A percentile compares a stretch with the other conserved stretches of the same genome.
Evolutionary conservation across 2,329 filamentous ascomycete genomes (phyloP).

Genomic region (Botrytis deweyae): DNA sequence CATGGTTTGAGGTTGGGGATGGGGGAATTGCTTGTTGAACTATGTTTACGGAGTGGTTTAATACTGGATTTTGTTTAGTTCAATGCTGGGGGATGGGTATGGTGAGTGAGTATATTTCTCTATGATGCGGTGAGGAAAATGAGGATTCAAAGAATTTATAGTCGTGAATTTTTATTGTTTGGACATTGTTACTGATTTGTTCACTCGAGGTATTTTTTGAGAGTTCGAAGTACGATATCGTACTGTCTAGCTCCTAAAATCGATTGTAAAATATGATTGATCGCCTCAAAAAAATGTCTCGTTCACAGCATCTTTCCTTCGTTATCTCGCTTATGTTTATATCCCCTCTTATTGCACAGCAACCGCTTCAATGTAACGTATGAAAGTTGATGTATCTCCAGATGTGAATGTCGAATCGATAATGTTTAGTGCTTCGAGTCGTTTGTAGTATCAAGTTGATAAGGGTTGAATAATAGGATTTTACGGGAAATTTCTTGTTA

Average conservation of each 20-base stretch:
- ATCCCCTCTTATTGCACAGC: too few species aligned
- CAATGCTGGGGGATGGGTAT: neutral
- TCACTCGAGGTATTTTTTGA: neutral
- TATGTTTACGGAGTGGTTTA: neutral
- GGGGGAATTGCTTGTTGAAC: neutral
- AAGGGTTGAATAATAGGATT: too few species aligned
- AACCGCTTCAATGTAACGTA: too few species aligned
- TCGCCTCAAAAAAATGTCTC: neutral
- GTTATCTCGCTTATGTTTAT: neutral
- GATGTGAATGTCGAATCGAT: too few species aligned
- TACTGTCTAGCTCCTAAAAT: neutral
- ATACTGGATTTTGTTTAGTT: neutral
- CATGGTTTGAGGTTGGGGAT: neutral
- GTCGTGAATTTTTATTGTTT: neutral
- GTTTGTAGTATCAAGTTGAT: too few species aligned
- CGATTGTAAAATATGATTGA: neutral
- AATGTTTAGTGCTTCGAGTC: too few species aligned
- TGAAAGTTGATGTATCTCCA: too few species aligned
- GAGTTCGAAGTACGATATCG: fast-evolving
- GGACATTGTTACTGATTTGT: neutral
- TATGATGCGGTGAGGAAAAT: neutral
- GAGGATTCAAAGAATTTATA: neutral
- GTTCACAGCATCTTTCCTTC: neutral
- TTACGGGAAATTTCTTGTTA: too few species aligned
- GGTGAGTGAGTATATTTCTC: neutral